phyloP scores from a whole-genome alignment of 805 yeast genomes.

The Metschnikowia drakensbergensis region DNA sequence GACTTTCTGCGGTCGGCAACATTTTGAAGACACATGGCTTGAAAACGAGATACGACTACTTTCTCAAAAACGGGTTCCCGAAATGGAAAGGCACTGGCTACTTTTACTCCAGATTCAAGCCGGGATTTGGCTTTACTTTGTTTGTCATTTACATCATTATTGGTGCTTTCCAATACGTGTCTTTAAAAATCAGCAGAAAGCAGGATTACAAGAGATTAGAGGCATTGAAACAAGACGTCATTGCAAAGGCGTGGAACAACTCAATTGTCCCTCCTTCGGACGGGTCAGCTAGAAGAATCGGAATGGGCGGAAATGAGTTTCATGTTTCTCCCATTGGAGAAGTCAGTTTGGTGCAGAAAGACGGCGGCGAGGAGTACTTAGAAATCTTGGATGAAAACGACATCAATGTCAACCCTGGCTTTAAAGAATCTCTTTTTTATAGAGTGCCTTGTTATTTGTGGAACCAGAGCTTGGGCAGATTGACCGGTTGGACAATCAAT shows the following conservation, averaged over 20 bases:
- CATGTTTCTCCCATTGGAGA: slow-evolving; percentile 54
- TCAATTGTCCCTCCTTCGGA: slow-evolving; percentile 48
- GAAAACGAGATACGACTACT: slow-evolving; percentile 76
- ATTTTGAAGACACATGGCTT: slow-evolving; percentile 57
- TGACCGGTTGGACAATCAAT: slow-evolving; percentile 17
- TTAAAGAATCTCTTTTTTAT: slow-evolving; percentile 46
- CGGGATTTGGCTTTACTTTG: slow-evolving; percentile 52
- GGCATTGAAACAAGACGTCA: slow-evolving; percentile 48
- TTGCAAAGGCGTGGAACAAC: slow-evolving; percentile 53
- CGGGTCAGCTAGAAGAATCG: slow-evolving; percentile 45
- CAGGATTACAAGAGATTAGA: slow-evolving; percentile 59
- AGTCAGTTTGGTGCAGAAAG: slow-evolving; percentile 45
- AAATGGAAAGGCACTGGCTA: slow-evolving; percentile 68
- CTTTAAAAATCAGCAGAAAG: slow-evolving; percentile 49
- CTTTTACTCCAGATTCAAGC: slow-evolving; percentile 64
- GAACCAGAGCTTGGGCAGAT: slow-evolving; percentile 43
- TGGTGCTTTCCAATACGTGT: slow-evolving; percentile 54
- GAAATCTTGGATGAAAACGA: slow-evolving; percentile 46
- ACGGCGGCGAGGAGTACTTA: slow-evolving; percentile 31
- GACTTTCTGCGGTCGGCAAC: slow-evolving; percentile 71
- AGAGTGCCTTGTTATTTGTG: slow-evolving; percentile 42
- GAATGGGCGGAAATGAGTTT: slow-evolving; percentile 47
- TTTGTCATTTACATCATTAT: slow-evolving; percentile 48
- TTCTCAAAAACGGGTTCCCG: slow-evolving; percentile 81
- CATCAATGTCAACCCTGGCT: slow-evolving; percentile 42